Evolutionary conservation across 305 asterid species (phyloP), one percentile per base, ranked within the genome.

Genomic region (Fraxinus platypoda): DNA sequence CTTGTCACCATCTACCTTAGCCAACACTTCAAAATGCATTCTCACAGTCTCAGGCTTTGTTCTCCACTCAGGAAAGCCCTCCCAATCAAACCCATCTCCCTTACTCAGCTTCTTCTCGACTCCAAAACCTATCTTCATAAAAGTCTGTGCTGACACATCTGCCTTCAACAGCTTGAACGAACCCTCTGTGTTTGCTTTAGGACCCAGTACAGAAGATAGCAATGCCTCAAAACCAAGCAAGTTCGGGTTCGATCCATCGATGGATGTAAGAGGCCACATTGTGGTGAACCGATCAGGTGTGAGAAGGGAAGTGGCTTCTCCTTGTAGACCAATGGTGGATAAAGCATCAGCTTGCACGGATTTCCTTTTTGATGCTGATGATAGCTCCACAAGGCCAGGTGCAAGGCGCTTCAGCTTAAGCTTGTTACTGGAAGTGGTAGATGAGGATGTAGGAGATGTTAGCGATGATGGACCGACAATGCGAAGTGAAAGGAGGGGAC

Each of bases 11-110:
- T 95, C 98, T 3, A 95, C 93, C 89, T 94, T 95, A 2, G 92
- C 98, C 93, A 95, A 82, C 57, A 95, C 98, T 87, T 94, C 98
- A 86, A 95, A 95, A 87, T 93, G 97, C 97, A 93, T 91, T 84
- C 88, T 90, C 81, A 92, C 87, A 1, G 59, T 71, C 64, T 87
- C 91, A 0, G 97, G 95, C 86, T 89, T 93, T 0, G 97, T 94
- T 83, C 97, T 93, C 98, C 98, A 95, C 25, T 86, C 92, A 0
- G 97, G 96, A 37, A 88, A 81, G 26, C 93, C 95, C 82, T 86
- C 88, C 38, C 68, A 79, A 30, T 75, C 83, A 21, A 87, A 46
- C 11, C 72, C 90, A 33, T 89, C 94, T 23, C 90, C 93, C 71
- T 86, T 92, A 75, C 79, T 85, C 35, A 93, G 59, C 89, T 86